Conservation (phyloP, 176 grass and related monocot genomes). For the Avena insularis region DNA sequence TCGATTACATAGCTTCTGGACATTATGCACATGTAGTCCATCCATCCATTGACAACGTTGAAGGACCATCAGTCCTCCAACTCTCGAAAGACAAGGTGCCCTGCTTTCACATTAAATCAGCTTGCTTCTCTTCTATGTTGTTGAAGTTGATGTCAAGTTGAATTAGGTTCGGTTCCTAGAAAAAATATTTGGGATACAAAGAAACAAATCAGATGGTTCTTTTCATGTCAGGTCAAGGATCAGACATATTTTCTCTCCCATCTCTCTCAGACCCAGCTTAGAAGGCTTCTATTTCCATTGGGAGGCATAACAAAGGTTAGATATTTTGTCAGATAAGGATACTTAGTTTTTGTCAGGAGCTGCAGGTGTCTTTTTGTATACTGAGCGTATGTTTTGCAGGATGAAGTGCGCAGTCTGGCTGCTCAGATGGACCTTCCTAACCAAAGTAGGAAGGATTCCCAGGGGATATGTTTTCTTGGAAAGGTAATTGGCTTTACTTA, state of each 20-base stretch:
- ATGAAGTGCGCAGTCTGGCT: slow-evolving; percentile 82
- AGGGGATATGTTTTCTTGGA: slow-evolving; percentile 97
- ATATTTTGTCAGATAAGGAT: slow-evolving; percentile 12
- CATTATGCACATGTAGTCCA: slow-evolving; percentile 93
- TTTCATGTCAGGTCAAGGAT: slow-evolving; percentile 80
- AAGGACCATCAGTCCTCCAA: slow-evolving; percentile 60
- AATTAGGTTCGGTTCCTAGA: not conserved
- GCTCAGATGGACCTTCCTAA: slow-evolving; percentile 78
- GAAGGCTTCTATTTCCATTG: slow-evolving; percentile 93
- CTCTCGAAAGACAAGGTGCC: slow-evolving; percentile 83
- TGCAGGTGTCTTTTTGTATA: slow-evolving; percentile 8
- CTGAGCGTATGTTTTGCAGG: slow-evolving; percentile 49
- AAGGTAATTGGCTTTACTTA: slow-evolving; percentile 60
- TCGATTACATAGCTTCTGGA: slow-evolving; percentile 95
- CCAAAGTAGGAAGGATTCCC: slow-evolving; percentile 89
- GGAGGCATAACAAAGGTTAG: slow-evolving; percentile 81
- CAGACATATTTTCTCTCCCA: slow-evolving; percentile 98
- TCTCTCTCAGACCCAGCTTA: slow-evolving; percentile 84
- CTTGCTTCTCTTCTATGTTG: not conserved
- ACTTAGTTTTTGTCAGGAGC: not conserved
- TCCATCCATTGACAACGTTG: slow-evolving; percentile 44
- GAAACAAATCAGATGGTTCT: slow-evolving; percentile 1
- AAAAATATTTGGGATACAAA: not conserved
- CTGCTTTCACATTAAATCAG: not conserved
- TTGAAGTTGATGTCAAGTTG: not conserved